These are phyloP conservation scores for Vicia villosa DNA, from an alignment of 306 rosid genomes.

Conservation along the genomic window DNA sequence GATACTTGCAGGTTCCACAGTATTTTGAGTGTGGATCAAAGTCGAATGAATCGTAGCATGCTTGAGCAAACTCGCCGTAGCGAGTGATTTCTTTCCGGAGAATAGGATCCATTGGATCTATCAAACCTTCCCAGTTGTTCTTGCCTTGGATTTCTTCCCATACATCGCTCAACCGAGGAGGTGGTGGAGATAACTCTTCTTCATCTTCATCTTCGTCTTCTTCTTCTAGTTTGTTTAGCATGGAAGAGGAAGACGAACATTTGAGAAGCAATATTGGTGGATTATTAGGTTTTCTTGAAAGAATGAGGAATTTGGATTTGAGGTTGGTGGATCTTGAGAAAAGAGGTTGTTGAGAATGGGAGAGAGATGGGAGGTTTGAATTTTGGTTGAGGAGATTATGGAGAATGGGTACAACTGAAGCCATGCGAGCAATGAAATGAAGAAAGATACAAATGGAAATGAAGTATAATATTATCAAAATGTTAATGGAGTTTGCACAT, in stretches of 20 bases:
- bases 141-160: conserved; percentile 69
- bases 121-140: conserved; percentile 58
- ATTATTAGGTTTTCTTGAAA: neutral
- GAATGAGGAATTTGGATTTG: neutral
- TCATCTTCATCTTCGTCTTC: neutral
- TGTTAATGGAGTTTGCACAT: neutral
- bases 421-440: neutral
- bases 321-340: neutral
- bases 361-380: neutral
- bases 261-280: neutral
- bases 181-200: neutral
- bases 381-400: neutral
- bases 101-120: conserved; percentile 57
- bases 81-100: conserved; percentile 67
- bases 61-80: conserved; percentile 65
- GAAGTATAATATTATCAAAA: neutral
- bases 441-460: neutral
- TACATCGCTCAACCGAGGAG: conserved; percentile 27
- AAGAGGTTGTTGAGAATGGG: neutral
- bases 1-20: conserved; percentile 73
- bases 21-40: conserved; percentile 72
- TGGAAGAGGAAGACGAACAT: conserved; percentile 28
- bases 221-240: conserved; percentile 25
- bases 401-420: neutral
- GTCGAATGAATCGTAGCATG: conserved; percentile 67